A percentile compares a stretch with the other conserved stretches of the same genome.
phyloP scores from a whole-genome alignment of 495 filamentous ascomycete genomes.

The Neurospora sublineolata region DNA sequence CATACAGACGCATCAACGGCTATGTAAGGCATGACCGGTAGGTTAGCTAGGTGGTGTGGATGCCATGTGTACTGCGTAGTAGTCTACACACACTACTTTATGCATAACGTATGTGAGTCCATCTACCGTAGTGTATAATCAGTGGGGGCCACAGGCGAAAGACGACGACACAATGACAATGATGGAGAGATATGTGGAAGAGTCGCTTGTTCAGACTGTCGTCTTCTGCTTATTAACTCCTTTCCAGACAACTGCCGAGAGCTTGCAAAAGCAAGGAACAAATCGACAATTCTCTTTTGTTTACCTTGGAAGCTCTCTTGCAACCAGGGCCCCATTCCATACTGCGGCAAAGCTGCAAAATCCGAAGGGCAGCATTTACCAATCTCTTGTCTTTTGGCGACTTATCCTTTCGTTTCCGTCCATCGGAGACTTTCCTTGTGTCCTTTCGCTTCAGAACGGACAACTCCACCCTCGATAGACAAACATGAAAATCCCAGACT shows the following conservation, averaged over 20 bases:
- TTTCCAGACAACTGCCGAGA: background rate
- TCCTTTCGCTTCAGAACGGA: background rate
- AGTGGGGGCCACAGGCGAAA: background rate
- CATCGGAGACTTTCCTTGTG: background rate
- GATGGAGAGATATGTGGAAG: background rate
- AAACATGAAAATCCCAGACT: background rate
- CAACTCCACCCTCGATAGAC: background rate
- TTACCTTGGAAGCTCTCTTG: background rate
- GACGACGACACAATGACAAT: background rate
- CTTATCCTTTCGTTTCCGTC: background rate
- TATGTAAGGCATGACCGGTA: background rate
- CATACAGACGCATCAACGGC: background rate
- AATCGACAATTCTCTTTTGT: background rate
- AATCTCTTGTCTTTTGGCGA: background rate
- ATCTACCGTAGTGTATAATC: background rate
- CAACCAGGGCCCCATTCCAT: background rate
- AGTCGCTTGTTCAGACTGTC: background rate
- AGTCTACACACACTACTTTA: background rate
- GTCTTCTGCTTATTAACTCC: background rate
- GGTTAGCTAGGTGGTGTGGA: background rate
- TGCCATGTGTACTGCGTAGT: background rate
- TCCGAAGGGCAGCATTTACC: background rate
- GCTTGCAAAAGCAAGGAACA: background rate
- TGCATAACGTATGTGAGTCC: background rate
- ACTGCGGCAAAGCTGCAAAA: background rate